These are phyloP conservation scores for Rhynchosporium agropyri DNA, from an alignment of 2,329 filamentous ascomycete species.

Conservation along the genomic window DNA sequence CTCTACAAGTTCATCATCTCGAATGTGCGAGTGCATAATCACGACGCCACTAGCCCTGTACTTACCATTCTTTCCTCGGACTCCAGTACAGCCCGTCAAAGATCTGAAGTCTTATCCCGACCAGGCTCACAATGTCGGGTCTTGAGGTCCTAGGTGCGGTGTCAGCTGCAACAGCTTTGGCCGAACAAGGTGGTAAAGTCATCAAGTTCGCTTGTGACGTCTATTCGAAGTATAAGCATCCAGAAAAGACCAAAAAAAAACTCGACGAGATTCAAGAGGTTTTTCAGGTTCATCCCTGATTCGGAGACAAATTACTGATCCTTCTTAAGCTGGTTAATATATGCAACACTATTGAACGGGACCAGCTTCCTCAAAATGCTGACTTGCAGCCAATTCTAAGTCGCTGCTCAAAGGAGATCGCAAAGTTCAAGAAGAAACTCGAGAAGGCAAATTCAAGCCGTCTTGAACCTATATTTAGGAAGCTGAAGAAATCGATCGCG, in stretches of 20 bases:
- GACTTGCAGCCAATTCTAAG: background rate
- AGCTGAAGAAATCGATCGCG: background rate
- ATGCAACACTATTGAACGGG: background rate
- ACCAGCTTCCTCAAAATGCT: background rate
- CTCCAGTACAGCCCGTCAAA: background rate
- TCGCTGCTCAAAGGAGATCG: background rate
- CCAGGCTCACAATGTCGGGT: background rate
- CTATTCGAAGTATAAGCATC: conserved; percentile 10
- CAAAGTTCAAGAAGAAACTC: background rate
- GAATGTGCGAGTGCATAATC: too few species aligned
- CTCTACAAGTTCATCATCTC: too few species aligned
- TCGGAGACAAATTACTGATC: background rate
- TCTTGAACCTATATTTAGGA: background rate
- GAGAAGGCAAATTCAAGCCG: background rate
- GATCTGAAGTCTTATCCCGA: background rate
- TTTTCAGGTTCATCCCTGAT: background rate
- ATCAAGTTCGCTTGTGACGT: conserved; percentile 10
- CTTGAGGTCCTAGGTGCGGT: conserved; percentile 10
- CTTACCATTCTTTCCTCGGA: background rate
- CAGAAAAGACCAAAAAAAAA: background rate
- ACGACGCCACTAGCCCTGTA: too few species aligned
- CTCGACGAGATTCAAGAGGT: conserved; percentile 5
- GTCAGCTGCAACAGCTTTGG: conserved; percentile 8
- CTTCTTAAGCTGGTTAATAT: background rate
- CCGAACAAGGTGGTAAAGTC: conserved; percentile 7